Conservation (phyloP, 2,329 filamentous ascomycete species). For the Cercospora zeae-maydis region DNA sequence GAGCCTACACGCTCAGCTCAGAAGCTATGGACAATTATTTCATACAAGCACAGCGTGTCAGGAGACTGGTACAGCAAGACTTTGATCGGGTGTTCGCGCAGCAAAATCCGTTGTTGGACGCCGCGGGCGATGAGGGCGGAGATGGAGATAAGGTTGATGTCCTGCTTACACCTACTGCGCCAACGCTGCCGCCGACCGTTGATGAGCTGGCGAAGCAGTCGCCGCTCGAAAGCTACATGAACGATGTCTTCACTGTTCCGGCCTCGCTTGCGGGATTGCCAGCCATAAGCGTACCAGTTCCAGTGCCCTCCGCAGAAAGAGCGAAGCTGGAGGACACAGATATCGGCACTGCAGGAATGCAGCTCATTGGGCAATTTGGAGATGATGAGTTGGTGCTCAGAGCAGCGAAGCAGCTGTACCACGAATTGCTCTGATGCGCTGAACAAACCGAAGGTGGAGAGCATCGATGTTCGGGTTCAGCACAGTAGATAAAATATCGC, state of each 20-base stretch:
- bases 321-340: conserved; percentile 29
- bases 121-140: conserved; percentile 32
- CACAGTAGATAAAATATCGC: background rate
- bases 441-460: background rate
- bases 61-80: conserved; percentile 77
- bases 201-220: conserved; percentile 50
- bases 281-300: conserved; percentile 75
- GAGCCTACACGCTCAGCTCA: conserved; percentile 85
- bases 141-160: conserved; percentile 75
- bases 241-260: conserved; percentile 93
- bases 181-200: conserved; percentile 66
- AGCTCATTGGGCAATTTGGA: conserved; percentile 78
- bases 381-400: conserved; percentile 64
- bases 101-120: conserved; percentile 62
- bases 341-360: conserved; percentile 57
- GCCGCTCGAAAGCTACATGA: conserved; percentile 67
- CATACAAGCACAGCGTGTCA: conserved; percentile 83
- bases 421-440: background rate
- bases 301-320: conserved; percentile 28
- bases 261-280: conserved; percentile 89
- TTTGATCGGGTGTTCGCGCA: conserved; percentile 75
- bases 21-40: conserved; percentile 96
- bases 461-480: background rate
- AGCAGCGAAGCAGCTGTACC: conserved; percentile 39
- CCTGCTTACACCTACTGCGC: conserved; percentile 81